A percentile compares a stretch with the other conserved stretches of the same genome.
phyloP scores from a whole-genome alignment of 768 basidiomycete species.

The Cantharellus cinnabarinus region DNA sequence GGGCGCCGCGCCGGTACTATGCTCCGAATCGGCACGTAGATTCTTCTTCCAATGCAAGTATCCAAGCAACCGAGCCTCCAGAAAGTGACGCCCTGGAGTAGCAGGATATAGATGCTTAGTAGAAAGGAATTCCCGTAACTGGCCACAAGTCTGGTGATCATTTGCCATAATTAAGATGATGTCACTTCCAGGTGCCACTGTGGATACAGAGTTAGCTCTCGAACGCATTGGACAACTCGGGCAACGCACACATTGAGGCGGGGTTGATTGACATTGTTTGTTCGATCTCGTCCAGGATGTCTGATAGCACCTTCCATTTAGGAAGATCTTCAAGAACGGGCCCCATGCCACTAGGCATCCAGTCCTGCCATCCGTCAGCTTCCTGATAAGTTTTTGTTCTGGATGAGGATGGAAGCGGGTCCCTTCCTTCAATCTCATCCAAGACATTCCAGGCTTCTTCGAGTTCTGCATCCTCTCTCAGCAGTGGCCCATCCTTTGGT shows the following conservation, averaged over 20 bases:
- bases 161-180: constrained; percentile 76
- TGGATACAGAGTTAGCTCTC: neutral
- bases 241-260: constrained; percentile 8
- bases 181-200: constrained; percentile 36
- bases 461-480: constrained; percentile 23
- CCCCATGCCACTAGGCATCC: constrained; percentile 62
- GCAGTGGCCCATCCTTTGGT: constrained; percentile 6
- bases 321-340: constrained; percentile 85
- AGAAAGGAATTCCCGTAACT: constrained; percentile 64
- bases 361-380: constrained; percentile 15
- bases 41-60: constrained; percentile 73
- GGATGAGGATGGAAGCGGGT: neutral
- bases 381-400: neutral
- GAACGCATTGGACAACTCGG: constrained; percentile 2
- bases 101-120: constrained; percentile 28
- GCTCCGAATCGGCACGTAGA: constrained; percentile 13
- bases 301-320: constrained; percentile 75
- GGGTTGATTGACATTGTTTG: constrained; percentile 35
- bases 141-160: constrained; percentile 49
- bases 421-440: constrained; percentile 35
- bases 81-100: constrained; percentile 51
- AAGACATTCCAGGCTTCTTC: constrained; percentile 59
- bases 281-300: constrained; percentile 82
- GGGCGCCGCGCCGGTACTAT: neutral
- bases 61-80: constrained; percentile 47